These are phyloP conservation scores for Geosmithia putterillii DNA, from an alignment of 2,329 filamentous ascomycete genomes.

Conservation along the genomic window DNA sequence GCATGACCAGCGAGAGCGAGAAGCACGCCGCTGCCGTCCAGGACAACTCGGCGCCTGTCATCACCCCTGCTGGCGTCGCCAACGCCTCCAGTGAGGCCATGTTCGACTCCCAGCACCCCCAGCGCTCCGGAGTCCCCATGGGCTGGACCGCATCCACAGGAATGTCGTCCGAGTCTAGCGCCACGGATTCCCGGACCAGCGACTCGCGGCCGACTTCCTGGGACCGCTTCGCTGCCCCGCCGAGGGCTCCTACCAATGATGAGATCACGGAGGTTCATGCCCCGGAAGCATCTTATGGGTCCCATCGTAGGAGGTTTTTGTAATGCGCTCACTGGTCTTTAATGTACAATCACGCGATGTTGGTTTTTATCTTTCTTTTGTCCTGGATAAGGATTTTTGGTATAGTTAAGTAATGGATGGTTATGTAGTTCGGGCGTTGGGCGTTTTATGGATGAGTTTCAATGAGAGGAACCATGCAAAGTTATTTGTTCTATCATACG, in stretches of 20 bases:
- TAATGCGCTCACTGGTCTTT: neutral
- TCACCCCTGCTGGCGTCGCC: neutral
- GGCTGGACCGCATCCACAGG: neutral
- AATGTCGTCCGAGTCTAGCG: neutral
- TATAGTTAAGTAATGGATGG: too few relatives aligned
- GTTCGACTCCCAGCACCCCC: neutral
- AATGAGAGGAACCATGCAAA: too few relatives aligned
- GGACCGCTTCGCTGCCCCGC: too few relatives aligned
- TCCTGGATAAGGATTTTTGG: too few relatives aligned
- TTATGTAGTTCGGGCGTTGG: too few relatives aligned
- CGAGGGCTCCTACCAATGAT: neutral
- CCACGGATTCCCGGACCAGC: neutral
- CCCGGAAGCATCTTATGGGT: neutral
- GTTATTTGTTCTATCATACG: too few relatives aligned
- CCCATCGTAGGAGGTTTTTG: neutral
- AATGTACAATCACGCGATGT: too few relatives aligned
- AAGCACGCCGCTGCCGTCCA: too few relatives aligned
- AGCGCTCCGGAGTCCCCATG: neutral
- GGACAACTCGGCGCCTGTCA: neutral
- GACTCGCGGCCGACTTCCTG: too few relatives aligned
- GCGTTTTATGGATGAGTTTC: too few relatives aligned
- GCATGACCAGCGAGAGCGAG: too few relatives aligned
- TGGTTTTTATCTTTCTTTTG: too few relatives aligned
- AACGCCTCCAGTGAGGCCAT: neutral
- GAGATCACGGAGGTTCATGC: neutral